These are phyloP conservation scores for Graphiopsis chlorocephala DNA, from an alignment of 2,329 filamentous ascomycete genomes.

Conservation along the genomic window DNA sequence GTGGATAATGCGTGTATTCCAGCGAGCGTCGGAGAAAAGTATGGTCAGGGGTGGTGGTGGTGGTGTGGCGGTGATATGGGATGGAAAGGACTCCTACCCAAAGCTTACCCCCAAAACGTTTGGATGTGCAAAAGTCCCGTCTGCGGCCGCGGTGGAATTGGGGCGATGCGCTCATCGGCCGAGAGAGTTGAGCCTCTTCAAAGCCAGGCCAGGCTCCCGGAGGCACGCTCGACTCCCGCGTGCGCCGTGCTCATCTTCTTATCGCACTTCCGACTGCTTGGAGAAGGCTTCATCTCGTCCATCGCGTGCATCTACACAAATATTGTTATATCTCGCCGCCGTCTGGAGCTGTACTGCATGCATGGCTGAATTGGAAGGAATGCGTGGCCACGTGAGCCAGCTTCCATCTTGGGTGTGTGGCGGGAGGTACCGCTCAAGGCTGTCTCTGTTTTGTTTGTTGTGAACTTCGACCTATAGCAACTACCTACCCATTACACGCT, in stretches of 20 bases:
- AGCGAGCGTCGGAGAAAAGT: conserved; percentile 1
- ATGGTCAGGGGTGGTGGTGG: background rate
- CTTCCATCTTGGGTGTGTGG: background rate
- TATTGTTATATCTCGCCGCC: background rate
- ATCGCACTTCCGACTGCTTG: background rate
- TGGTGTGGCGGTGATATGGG: background rate
- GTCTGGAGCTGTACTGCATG: background rate
- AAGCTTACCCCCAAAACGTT: conserved; percentile 5
- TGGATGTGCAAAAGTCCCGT: conserved; percentile 11
- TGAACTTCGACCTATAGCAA: background rate
- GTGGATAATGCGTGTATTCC: background rate
- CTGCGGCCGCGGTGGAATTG: conserved; percentile 1
- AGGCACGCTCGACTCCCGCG: background rate
- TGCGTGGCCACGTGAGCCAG: background rate
- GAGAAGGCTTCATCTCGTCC: background rate
- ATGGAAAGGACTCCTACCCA: background rate
- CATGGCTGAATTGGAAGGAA: background rate
- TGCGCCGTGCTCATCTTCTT: background rate
- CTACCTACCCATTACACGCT: background rate
- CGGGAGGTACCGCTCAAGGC: background rate
- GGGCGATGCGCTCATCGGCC: conserved; percentile 7
- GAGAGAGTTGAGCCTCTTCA: background rate
- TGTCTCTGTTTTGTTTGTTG: background rate
- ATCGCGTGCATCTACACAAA: background rate
- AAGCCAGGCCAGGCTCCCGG: background rate